phyloP scores from a whole-genome alignment of 2,329 filamentous ascomycete species.

The Fusarium robinianum region DNA sequence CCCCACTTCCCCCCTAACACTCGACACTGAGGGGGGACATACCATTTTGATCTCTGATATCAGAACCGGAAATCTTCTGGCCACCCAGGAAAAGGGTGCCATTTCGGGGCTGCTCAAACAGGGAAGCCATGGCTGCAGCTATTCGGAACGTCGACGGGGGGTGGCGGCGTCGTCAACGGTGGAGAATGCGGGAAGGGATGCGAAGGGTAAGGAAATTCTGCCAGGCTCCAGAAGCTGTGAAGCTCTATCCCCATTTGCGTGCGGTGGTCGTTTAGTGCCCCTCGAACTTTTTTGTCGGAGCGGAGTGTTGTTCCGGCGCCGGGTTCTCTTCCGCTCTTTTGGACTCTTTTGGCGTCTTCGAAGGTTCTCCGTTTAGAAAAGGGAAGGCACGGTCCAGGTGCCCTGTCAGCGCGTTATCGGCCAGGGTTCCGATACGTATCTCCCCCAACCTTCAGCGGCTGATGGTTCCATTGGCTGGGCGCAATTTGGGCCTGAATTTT shows the following conservation, averaged over 20 bases:
- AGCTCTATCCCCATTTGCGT: constrained; percentile 28
- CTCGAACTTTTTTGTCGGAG: constrained; percentile 38
- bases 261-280: constrained; percentile 22
- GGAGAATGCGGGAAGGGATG: constrained; percentile 27
- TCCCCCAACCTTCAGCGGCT: constrained; percentile 15
- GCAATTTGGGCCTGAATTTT: constrained; percentile 35
- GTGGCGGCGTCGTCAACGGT: constrained; percentile 36
- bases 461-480: constrained; percentile 29
- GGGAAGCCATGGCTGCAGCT: constrained; percentile 74
- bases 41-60: constrained; percentile 98
- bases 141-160: constrained; percentile 29
- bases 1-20: constrained; percentile 36
- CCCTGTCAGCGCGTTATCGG: constrained; percentile 26
- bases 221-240: constrained; percentile 39
- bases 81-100: constrained; percentile 97
- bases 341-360: background rate
- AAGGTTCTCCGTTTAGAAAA: background rate
- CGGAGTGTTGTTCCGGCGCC: constrained; percentile 35
- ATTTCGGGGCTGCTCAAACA: constrained; percentile 94
- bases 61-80: constrained; percentile 93
- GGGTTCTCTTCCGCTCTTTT: constrained; percentile 8
- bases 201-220: constrained; percentile 39
- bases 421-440: no score
- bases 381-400: constrained; percentile 27
- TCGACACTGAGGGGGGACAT: constrained; percentile 38